Evolutionary conservation across 2,329 filamentous ascomycete genomes (phyloP).

Genomic region (Pseudogymnoascus sp.): DNA sequence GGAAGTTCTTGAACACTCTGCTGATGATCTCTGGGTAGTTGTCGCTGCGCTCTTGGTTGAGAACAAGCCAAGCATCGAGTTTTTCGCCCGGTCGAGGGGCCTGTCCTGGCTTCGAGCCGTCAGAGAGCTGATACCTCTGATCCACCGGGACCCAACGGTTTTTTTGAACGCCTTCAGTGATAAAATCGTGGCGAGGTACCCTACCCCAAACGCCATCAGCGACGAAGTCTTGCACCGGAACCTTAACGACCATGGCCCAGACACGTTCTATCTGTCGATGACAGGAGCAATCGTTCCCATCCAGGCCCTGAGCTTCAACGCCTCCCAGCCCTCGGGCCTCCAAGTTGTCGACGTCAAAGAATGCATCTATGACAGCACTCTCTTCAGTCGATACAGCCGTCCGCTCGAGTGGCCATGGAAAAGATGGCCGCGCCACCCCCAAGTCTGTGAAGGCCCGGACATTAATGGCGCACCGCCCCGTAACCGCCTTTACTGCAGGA

Average conservation of each 20-base stretch:
- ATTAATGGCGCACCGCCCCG: neutral
- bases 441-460: neutral
- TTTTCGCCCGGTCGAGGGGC: neutral
- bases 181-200: neutral
- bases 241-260: neutral
- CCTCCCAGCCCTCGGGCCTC: neutral
- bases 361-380: neutral
- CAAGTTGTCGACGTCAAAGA: neutral
- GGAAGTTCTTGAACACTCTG: neutral
- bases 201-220: neutral
- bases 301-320: neutral
- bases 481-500: neutral
- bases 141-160: neutral
- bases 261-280: neutral
- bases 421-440: neutral
- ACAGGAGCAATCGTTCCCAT: neutral
- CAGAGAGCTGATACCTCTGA: neutral
- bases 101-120: neutral
- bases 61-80: neutral
- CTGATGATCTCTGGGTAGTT: neutral
- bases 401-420: neutral
- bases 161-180: neutral
- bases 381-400: neutral
- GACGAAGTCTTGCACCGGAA: neutral
- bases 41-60: neutral